Conservation (phyloP, 805 yeast species). For the Hanseniaspora vineae region DNA sequence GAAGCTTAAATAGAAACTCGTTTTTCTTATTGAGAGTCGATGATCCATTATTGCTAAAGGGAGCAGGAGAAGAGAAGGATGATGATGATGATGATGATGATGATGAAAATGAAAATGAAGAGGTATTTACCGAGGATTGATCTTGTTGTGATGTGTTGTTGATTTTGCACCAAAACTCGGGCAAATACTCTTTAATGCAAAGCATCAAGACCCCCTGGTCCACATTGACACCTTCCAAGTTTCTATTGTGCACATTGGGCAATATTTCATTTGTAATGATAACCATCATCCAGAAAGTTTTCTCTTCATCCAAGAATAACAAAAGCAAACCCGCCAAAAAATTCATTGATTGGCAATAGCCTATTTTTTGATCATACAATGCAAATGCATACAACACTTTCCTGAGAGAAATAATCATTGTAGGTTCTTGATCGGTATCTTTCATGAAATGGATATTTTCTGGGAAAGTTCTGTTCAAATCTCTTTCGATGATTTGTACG, state of each 20-base stretch:
- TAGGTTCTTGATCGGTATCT: slow-evolving; percentile 36
- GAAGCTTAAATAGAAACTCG: slow-evolving; percentile 57
- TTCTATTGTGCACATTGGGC: slow-evolving; percentile 85
- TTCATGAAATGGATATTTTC: slow-evolving; percentile 73
- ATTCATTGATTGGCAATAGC: slow-evolving; percentile 92
- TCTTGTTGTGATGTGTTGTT: slow-evolving; percentile 17
- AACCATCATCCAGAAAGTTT: slow-evolving; percentile 91
- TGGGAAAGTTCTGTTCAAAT: slow-evolving; percentile 87
- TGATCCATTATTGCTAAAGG: too few relatives aligned
- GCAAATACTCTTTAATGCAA: slow-evolving; percentile 72
- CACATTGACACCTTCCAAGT: slow-evolving; percentile 85
- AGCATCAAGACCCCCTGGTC: slow-evolving; percentile 92
- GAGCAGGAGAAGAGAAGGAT: too few relatives aligned
- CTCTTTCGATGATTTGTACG: slow-evolving; percentile 88
- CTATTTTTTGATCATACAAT: slow-evolving; percentile 74
- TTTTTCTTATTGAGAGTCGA: slow-evolving; percentile 7
- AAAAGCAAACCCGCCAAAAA: slow-evolving; percentile 80
- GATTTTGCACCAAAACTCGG: slow-evolving; percentile 59
- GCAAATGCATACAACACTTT: slow-evolving; percentile 78
- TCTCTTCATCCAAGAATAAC: slow-evolving; percentile 79
- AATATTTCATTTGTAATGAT: slow-evolving; percentile 73
- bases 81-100: too few relatives aligned
- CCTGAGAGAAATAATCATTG: slow-evolving; percentile 57
- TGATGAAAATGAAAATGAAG: too few relatives aligned
- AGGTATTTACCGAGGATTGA: background rate